Conservation (phyloP, 257 asterid species). For the Linaria vulgaris region DNA sequence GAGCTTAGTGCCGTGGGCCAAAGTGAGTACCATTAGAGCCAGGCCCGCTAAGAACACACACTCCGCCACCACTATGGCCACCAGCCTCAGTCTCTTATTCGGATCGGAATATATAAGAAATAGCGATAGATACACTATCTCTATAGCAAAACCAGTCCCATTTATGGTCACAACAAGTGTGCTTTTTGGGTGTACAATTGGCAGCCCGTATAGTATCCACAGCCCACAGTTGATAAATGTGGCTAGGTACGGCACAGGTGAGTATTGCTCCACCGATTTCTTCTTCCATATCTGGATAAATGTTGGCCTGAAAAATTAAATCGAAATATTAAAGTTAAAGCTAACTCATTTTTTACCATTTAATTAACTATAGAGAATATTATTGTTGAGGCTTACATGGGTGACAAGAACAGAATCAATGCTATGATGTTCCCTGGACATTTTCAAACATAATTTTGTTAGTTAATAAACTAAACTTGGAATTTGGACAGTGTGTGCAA, state of each 20-base stretch:
- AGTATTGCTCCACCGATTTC: constrained; percentile 72
- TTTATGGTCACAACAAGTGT: constrained; percentile 67
- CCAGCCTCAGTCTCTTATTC: constrained; percentile 44
- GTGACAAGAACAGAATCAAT: constrained; percentile 66
- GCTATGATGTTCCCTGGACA: constrained; percentile 75
- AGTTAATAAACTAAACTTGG: too few species aligned
- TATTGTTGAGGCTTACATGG: constrained; percentile 60
- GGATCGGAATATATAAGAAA: constrained; percentile 47
- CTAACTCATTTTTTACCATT: neutral
- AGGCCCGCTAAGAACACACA: constrained; percentile 47
- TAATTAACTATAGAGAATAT: too few species aligned
- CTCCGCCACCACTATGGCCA: constrained; percentile 40
- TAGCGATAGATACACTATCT: constrained; percentile 44
- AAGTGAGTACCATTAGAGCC: constrained; percentile 45
- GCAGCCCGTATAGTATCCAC: constrained; percentile 84
- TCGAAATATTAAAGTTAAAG: too few species aligned
- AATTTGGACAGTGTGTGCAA: too few species aligned
- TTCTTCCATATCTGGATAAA: constrained; percentile 63
- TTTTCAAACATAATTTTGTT: constrained; percentile 5
- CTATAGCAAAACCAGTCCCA: constrained; percentile 67
- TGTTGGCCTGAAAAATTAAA: constrained; percentile 63
- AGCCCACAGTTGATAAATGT: constrained; percentile 75
- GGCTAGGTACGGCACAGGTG: constrained; percentile 74
- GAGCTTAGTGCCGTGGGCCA: constrained; percentile 44
- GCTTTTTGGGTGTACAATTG: constrained; percentile 75